A percentile compares a stretch with the other conserved stretches of the same genome.
These are phyloP conservation scores for Paramecium caudatum DNA, from an alignment of 73 alveolate genomes.

Conservation along the genomic window DNA sequence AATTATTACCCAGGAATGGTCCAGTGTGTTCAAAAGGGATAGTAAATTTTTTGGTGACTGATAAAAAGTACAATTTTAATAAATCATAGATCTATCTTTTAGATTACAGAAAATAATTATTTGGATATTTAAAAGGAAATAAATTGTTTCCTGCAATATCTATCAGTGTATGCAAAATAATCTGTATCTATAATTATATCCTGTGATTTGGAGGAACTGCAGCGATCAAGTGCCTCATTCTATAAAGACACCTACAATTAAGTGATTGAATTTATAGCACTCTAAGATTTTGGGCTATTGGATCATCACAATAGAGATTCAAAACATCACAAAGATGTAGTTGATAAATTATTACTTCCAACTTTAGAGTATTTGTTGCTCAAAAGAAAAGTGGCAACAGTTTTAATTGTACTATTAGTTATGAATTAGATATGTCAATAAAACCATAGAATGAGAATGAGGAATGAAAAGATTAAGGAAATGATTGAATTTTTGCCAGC, in stretches of 20 bases:
- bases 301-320: background rate
- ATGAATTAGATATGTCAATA: too few species aligned
- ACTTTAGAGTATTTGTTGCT: background rate
- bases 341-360: constrained; percentile 3
- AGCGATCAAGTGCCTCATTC: background rate
- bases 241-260: background rate
- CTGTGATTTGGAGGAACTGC: background rate
- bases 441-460: background rate
- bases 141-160: background rate
- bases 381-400: background rate
- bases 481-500: background rate
- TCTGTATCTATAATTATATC: background rate
- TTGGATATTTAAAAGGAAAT: constrained; percentile 1
- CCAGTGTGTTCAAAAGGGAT: constrained; percentile 22
- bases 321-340: background rate
- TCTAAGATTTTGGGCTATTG: constrained; percentile 1
- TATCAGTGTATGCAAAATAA: background rate
- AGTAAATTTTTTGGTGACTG: background rate
- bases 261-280: background rate
- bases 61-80: background rate
- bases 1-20: background rate
- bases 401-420: background rate
- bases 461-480: background rate
- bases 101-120: background rate
- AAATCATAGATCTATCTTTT: background rate